Conservation (phyloP, 257 asterid species). For the Salvia rosmarinus region DNA sequence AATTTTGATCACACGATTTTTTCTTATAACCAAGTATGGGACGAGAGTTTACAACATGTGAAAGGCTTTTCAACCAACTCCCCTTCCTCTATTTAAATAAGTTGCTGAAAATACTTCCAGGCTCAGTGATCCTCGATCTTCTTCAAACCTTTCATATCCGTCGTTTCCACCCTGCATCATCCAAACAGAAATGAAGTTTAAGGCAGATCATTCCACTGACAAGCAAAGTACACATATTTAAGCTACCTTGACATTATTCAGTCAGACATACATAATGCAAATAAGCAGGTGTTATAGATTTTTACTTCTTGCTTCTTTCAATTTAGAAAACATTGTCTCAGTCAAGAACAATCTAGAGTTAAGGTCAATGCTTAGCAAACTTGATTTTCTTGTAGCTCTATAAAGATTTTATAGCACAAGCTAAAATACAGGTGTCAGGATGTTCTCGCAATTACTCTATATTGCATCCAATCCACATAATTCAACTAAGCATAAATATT, state of each 20-base stretch:
- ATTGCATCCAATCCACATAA: neutral
- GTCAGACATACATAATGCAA: neutral
- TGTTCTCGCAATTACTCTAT: too few relatives aligned
- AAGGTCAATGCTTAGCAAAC: too few relatives aligned
- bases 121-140: constrained; percentile 85
- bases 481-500: neutral
- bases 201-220: constrained; percentile 20
- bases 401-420: too few relatives aligned
- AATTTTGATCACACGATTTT: neutral
- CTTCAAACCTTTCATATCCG: constrained; percentile 97
- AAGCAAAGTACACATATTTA: neutral
- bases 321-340: neutral
- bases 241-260: neutral
- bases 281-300: neutral
- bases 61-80: neutral
- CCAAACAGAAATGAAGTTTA: neutral
- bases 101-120: constrained; percentile 27
- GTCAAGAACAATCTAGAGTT: neutral
- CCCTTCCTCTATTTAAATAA: neutral
- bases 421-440: too few relatives aligned
- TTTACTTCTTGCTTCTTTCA: neutral
- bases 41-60: constrained; percentile 12
- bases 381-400: too few relatives aligned
- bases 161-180: constrained; percentile 84
- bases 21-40: neutral